Evolutionary conservation across 768 basidiomycete species (phyloP), one percentile per base, ranked within the genome.

Genomic region (Cystofilobasidium capitatum): DNA sequence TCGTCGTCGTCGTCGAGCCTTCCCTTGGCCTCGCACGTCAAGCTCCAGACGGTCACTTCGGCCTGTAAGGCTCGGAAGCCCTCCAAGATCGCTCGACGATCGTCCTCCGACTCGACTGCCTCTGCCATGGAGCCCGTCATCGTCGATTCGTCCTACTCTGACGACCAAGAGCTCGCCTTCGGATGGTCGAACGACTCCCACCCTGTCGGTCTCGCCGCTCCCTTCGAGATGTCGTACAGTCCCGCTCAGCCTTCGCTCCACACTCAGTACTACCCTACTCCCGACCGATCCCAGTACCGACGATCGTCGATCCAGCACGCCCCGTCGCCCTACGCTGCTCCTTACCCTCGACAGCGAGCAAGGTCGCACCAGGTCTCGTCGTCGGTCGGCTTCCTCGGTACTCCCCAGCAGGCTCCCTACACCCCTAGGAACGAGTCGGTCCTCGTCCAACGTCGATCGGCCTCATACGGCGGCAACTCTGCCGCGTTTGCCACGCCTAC

Each of bases 111-210:
- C 39, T 61, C 59, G 36, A 26, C 42, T 39, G 59, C 6, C 55
- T 57, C 55, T 57, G 55, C 9, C 55, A 7, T 29, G 7, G 59
- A 61, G 36, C 59, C 39, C 9, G 7, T 9, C 39, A 45, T 42
- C 44, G 29, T 39, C 39, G 39, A 31, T 24, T 2, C 24, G 1
- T 61, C 39, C 0, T 9, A 16, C 22, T 26, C 26, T 16, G 13
- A 31, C 39, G 37, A 61, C 59, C 14, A 37, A 24, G 40, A 59
- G 36, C 58, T 59, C 58, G 40, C 58, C 58, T 42, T 17, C 12
- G 40, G 58, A 20, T 61, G 37, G 39, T 42, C 37, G 40, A n/a
- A 0, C n/a, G n/a, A n/a, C n/a, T n/a, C n/a, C n/a, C n/a, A n/a
- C n/a, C n/a, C n/a, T 9, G 24, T n/a, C n/a, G 59, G 44, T 7